These are phyloP conservation scores for Amanita pallidorosea DNA, from an alignment of 768 basidiomycete genomes.

Conservation along the genomic window DNA sequence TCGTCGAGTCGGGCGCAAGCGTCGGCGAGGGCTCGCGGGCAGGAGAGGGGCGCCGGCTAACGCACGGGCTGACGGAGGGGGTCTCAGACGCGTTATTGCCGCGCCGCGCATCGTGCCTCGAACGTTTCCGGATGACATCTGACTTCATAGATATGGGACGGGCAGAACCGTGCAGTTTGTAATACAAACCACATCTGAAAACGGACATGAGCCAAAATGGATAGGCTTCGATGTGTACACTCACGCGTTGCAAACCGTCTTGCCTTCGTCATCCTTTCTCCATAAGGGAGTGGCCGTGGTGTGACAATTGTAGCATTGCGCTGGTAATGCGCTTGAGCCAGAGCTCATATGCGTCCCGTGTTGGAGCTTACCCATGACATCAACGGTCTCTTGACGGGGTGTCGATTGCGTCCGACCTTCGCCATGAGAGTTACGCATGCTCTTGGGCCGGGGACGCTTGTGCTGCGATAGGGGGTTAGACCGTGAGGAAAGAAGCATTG, in stretches of 20 bases:
- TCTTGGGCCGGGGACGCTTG: slow-evolving; percentile 82
- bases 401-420: slow-evolving; percentile 57
- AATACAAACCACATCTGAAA: slow-evolving; percentile 68
- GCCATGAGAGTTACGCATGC: slow-evolving; percentile 69
- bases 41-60: slow-evolving; percentile 66
- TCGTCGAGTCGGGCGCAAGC: slow-evolving; percentile 61
- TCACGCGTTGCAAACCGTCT: slow-evolving; percentile 86
- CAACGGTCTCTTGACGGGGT: slow-evolving; percentile 60
- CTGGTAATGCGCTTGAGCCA: slow-evolving; percentile 28
- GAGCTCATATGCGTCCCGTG: slow-evolving; percentile 17
- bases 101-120: slow-evolving; percentile 69
- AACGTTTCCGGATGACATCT: slow-evolving; percentile 81
- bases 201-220: not conserved
- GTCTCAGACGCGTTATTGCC: slow-evolving; percentile 49
- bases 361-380: slow-evolving; percentile 53
- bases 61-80: slow-evolving; percentile 65
- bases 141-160: slow-evolving; percentile 89
- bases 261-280: slow-evolving; percentile 87
- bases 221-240: slow-evolving; percentile 18
- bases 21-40: slow-evolving; percentile 51
- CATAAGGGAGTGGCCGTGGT: slow-evolving; percentile 84
- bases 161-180: slow-evolving; percentile 77
- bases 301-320: slow-evolving; percentile 86
- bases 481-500: slow-evolving; percentile 3
- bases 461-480: slow-evolving; percentile 35